Evolutionary conservation across 495 filamentous ascomycete species (phyloP).

Genomic region (Chaetomidium leptoderma): DNA sequence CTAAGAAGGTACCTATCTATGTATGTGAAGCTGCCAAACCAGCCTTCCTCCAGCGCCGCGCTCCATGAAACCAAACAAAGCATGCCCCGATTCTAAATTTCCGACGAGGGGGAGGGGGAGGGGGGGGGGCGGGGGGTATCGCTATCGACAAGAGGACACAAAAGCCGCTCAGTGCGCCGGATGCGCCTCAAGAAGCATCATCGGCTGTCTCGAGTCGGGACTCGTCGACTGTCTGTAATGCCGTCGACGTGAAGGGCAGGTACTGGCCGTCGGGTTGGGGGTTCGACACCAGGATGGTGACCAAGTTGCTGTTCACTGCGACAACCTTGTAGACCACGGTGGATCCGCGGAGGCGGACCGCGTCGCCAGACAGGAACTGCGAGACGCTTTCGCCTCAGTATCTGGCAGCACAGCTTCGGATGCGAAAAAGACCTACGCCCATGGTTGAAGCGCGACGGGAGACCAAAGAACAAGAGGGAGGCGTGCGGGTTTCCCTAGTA

Average conservation of each 20-base stretch:
- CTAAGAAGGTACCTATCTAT: too few species aligned
- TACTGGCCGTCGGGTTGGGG: conserved; percentile 27
- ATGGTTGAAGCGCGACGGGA: neutral
- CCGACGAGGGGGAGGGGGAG: neutral
- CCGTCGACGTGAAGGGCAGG: conserved; percentile 16
- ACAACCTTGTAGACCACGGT: conserved; percentile 27
- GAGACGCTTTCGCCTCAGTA: neutral
- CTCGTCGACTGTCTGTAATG: conserved; percentile 25
- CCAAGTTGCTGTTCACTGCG: conserved; percentile 20
- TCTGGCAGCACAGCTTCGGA: neutral
- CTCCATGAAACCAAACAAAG: neutral
- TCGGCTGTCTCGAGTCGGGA: conserved; percentile 24
- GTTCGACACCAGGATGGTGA: conserved; percentile 28
- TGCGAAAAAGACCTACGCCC: conserved; percentile 3
- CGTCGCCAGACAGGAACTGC: conserved; percentile 18
- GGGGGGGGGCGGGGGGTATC: neutral
- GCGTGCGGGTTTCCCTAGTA: neutral
- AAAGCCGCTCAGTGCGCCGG: neutral
- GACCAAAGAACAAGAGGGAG: neutral
- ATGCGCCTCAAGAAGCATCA: conserved; percentile 6
- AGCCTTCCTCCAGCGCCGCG: conserved; percentile 3
- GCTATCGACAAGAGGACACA: neutral
- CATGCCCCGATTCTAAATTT: neutral
- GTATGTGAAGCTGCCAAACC: neutral
- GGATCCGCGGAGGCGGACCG: conserved; percentile 22